phyloP scores from a whole-genome alignment of 192 early-diverging fungal species.

The Oehlia diaphana region DNA sequence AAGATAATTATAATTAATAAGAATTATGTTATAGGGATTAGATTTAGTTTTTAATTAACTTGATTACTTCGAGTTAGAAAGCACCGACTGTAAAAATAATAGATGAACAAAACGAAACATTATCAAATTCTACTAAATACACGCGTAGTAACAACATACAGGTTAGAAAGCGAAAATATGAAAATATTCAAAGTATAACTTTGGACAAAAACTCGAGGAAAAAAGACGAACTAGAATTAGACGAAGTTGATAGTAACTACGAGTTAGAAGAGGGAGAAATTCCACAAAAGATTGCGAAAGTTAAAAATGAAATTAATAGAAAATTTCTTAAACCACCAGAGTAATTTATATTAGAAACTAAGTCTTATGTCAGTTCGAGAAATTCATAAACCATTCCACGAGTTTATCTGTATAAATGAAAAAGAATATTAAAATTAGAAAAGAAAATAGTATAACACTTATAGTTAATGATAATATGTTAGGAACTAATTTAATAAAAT shows the following conservation, averaged over 20 bases:
- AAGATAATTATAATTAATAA: background rate
- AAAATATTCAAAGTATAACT: background rate
- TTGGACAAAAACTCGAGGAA: background rate
- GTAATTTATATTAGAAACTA: background rate
- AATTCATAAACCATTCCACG: too few species aligned
- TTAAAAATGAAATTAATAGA: background rate
- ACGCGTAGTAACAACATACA: background rate
- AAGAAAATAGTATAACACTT: too few species aligned
- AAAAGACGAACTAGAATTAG: background rate
- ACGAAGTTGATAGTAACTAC: background rate
- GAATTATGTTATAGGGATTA: background rate
- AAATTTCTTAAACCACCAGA: slow-evolving; percentile 1
- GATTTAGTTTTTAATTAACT: background rate
- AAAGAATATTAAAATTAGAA: too few species aligned
- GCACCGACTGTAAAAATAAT: background rate
- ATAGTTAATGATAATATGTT: too few species aligned
- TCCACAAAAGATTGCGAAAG: background rate
- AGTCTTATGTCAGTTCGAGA: background rate
- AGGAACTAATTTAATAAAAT: background rate
- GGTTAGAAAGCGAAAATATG: background rate
- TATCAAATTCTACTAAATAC: background rate
- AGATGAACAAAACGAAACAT: background rate
- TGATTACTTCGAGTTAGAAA: background rate
- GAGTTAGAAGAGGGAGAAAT: background rate
- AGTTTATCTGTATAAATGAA: background rate